Evolutionary conservation across 257 asterid genomes (phyloP), one percentile per base, ranked within the genome.

Genomic region (Solanum acaule): DNA sequence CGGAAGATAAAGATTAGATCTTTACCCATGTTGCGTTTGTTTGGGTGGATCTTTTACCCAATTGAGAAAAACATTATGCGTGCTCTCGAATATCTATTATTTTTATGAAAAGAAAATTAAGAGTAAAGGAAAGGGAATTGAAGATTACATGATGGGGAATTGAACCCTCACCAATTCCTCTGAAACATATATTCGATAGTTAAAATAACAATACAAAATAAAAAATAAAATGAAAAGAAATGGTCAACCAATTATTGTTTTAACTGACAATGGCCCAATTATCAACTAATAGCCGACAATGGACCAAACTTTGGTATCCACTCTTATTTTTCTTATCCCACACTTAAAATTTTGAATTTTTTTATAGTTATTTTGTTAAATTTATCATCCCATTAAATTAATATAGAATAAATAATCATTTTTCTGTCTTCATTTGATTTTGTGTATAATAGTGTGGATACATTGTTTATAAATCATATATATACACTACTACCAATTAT

Each of bases 1-100:
- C 16, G 33, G 72, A 83, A 85, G 67, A 72, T 82, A 89, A 87
- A 90, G 44, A 63, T 56, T 88, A 71, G 89, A 90, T 90, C 93
- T 92, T 93, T 91, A 84, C 61, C 85, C 14, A 15, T 33, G n/a
- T 27, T 34, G 79, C 65, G 15, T 71, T 33, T 33, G 25, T 72
- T 33, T 72, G 44, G 44, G 8, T 72, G 79, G 15, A 35, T 72
- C 2, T 83, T 72, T 33, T n/a, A n/a, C 31, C 15, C 7, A 63
- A 10, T 4, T 63, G 33, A 11, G 3, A n/a, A 63, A 63, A 63
- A n/a, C 5, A n/a, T 25, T n/a, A 11, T 63, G 71, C 8, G 15
- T 11, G 14, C 71, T n/a, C 31, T n/a, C 71, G 13, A n/a, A n/a
- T n/a, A 63, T 63, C 13, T 63, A n/a, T 63, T 63, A n/a, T 10